phyloP scores from a whole-genome alignment of 1,284 basidiomycete species.

The Apiotrichum akiyoshidainum region DNA sequence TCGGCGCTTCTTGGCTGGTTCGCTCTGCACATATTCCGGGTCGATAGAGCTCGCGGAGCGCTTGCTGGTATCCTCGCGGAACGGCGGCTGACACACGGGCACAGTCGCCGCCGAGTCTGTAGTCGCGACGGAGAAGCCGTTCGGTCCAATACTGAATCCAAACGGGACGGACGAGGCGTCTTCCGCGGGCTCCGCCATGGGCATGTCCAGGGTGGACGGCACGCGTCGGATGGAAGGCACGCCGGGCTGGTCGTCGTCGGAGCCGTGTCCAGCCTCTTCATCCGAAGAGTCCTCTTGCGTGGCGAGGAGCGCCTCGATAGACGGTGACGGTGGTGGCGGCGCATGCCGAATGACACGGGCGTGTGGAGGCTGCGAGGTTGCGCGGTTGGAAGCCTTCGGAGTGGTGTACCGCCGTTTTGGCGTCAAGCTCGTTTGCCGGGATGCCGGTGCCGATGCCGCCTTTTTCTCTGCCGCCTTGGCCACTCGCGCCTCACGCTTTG shows the following conservation, averaged over 20 bases:
- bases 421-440: not conserved
- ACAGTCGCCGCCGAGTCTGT: conserved; percentile 7
- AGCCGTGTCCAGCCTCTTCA: conserved; percentile 18
- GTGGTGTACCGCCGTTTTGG: not conserved
- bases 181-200: no score
- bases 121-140: conserved; percentile 21
- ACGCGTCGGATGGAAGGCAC: no score
- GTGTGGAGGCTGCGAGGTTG: conserved; percentile 1
- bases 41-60: not conserved
- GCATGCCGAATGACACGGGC: no score
- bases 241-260: conserved; percentile 14
- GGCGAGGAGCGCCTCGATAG: conserved; percentile 27
- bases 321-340: conserved; percentile 5
- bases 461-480: not conserved
- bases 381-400: not conserved
- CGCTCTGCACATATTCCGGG: not conserved
- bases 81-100: not conserved
- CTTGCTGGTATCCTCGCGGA: not conserved
- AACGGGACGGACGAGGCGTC: conserved; percentile 15
- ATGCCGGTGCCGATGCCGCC: not conserved
- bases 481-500: not conserved
- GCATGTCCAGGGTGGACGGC: no score
- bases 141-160: conserved; percentile 32
- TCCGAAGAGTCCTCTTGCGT: conserved; percentile 28
- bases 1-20: not conserved